A percentile compares a stretch with the other conserved stretches of the same genome.
Conservation (phyloP, 2,329 filamentous ascomycete species). For the Beauveria varroae region DNA sequence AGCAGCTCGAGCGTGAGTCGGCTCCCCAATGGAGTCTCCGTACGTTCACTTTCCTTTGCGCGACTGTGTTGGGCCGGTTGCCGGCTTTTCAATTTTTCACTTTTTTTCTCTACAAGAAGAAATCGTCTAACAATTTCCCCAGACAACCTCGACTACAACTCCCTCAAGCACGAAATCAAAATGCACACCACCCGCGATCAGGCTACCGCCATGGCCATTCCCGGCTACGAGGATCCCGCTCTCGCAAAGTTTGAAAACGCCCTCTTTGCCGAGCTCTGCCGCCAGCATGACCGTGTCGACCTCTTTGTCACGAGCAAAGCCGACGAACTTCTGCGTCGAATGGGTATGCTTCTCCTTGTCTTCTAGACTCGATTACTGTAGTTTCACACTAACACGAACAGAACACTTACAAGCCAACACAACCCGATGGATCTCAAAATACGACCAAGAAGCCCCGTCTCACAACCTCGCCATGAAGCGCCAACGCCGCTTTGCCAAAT, state of each 20-base stretch:
- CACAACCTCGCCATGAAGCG: slow-evolving; percentile 33
- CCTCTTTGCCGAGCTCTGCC: slow-evolving; percentile 63
- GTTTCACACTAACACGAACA: slow-evolving; percentile 16
- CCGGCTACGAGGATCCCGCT: slow-evolving; percentile 55
- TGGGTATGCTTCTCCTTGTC: slow-evolving; percentile 39
- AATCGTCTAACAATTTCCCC: neutral
- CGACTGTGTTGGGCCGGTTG: no score
- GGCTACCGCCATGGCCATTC: slow-evolving; percentile 64
- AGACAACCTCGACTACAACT: slow-evolving; percentile 89
- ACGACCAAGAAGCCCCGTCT: slow-evolving; percentile 22
- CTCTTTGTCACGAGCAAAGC: slow-evolving; percentile 75
- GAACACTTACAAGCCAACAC: slow-evolving; percentile 43
- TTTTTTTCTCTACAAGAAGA: no score
- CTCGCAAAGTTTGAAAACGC: slow-evolving; percentile 59
- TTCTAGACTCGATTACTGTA: no score
- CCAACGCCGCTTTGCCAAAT: slow-evolving; percentile 45
- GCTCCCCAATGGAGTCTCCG: slow-evolving; percentile 77
- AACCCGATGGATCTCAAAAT: slow-evolving; percentile 39
- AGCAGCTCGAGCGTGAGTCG: slow-evolving; percentile 63
- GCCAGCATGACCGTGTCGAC: slow-evolving; percentile 69
- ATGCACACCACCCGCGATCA: slow-evolving; percentile 65
- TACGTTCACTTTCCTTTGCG: slow-evolving; percentile 30
- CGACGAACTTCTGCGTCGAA: slow-evolving; percentile 64
- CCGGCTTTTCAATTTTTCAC: no score
- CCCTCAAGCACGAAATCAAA: slow-evolving; percentile 79